Base-by-base conservation (phyloP, 108 stramenopile genomes). In the Fragilaria radians region DNA sequence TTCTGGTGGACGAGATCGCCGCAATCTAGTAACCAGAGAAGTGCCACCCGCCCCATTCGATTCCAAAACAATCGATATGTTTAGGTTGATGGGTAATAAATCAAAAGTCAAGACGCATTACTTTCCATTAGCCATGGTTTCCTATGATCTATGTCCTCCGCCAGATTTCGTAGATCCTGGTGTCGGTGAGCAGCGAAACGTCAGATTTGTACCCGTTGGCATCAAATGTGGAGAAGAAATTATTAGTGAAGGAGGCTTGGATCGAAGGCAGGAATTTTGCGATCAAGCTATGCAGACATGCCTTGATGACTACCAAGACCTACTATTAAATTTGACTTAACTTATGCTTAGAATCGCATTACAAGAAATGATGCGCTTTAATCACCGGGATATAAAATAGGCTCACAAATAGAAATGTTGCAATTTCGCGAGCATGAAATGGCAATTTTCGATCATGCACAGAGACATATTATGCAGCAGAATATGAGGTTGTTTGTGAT, bases 111-210 rank as follows among this genome's bases (percentile, higher is more conserved):
- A 72, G 23, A 96, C 91, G 14, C 95, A 97, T 65, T 97, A 92
- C 74, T 96, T 94, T 63, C 93, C 96, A 18, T 63, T 97, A 54
- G 87, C 88, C 55, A 96, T 96, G 95, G 92, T 93, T 21, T 88
- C 88, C 29, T 94, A 97, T 63, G 87, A 94, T 63, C 65, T 97
- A 21, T 93, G 95, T 59, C 96, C 96, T 0, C 96, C 96, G 21
- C 96, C 96, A 14, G 93, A 96, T 54, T 80, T 77, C 31, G 68
- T 87, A 28, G 93, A 90, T 57, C 74, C 85, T 5, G 89, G 85
- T 22, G 77, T 76, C 17, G 93, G 93, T 17, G 93, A 94, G 68
- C 65, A 75, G 57, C 68, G 93, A 52, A 90, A 94, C 67, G 83
- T 94, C 7, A 75, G 93, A 27, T 94, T 83, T 74, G 81, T 74